Conservation (phyloP, 331 rosid genomes). For the Rhamnella rubrinervis region DNA sequence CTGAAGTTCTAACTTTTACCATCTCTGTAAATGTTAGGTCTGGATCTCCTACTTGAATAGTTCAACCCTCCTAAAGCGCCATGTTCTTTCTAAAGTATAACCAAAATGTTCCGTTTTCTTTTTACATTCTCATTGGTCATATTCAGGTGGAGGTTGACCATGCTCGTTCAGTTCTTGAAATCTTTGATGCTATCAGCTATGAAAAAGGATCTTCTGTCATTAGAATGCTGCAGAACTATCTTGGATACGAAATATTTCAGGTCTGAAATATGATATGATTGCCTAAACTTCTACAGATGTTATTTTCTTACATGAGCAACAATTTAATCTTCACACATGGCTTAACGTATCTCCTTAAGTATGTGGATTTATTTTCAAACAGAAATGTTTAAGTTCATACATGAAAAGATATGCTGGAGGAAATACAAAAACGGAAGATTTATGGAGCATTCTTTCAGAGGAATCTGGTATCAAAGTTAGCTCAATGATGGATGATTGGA, state of each 20-base stretch:
- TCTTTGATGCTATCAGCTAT: conserved; percentile 60
- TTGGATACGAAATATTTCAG: conserved; percentile 59
- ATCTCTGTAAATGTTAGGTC: background rate
- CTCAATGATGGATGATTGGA: conserved; percentile 71
- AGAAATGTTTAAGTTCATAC: conserved; percentile 72
- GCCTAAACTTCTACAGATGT: background rate
- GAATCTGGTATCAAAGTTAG: conserved; percentile 74
- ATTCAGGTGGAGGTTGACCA: conserved; percentile 57
- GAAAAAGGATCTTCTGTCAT: conserved; percentile 55
- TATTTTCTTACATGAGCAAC: background rate
- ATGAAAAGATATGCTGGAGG: conserved; percentile 57
- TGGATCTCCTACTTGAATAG: background rate
- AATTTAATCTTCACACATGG: background rate
- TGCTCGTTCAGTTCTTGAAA: conserved; percentile 49
- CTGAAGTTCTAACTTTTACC: background rate
- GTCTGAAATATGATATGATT: conserved; percentile 23
- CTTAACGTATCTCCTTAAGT: conserved; percentile 5
- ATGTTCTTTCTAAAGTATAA: background rate
- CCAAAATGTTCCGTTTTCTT: background rate
- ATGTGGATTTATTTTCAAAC: conserved; percentile 30
- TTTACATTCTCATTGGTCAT: conserved; percentile 2
- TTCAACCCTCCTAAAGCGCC: background rate
- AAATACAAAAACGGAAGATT: conserved; percentile 80
- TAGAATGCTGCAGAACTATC: conserved; percentile 56
- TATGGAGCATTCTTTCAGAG: conserved; percentile 70